phyloP scores from a whole-genome alignment of 495 filamentous ascomycete species.

The Penicillium roqueforti region DNA sequence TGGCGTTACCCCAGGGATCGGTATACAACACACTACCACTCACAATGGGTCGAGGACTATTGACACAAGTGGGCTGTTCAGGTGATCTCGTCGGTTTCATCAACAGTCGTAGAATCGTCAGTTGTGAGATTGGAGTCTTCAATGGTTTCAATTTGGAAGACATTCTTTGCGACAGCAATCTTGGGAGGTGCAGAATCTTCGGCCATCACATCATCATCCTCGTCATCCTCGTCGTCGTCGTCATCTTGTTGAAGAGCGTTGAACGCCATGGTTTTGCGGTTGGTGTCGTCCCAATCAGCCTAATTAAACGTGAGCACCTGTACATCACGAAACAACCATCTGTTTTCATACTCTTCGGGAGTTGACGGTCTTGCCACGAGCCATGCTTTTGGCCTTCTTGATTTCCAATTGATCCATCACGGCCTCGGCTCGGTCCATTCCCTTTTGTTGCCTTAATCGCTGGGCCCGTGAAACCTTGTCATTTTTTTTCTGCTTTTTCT shows the following conservation, averaged over 20 bases:
- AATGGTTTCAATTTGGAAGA: constrained; percentile 11
- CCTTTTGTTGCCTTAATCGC: constrained; percentile 63
- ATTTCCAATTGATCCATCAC: constrained; percentile 64
- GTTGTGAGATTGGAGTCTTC: constrained; percentile 12
- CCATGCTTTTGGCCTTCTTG: constrained; percentile 66
- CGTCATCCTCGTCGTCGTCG: constrained; percentile 23
- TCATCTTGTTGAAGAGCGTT: constrained; percentile 26
- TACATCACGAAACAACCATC: constrained; percentile 1
- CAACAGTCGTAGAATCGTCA: constrained; percentile 24
- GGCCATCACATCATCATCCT: constrained; percentile 32
- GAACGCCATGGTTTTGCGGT: constrained; percentile 33
- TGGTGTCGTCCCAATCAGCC: constrained; percentile 44
- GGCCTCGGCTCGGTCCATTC: constrained; percentile 67
- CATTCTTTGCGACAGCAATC: constrained; percentile 15
- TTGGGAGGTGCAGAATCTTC: constrained; percentile 25
- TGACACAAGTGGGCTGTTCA: no score
- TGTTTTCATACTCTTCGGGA: constrained; percentile 34
- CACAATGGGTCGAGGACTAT: no score
- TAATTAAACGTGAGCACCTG: constrained; percentile 23
- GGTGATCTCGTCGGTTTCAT: constrained; percentile 44
- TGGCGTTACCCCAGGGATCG: no score
- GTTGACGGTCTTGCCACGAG: constrained; percentile 54
- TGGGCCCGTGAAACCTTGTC: constrained; percentile 60
- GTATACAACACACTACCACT: no score
- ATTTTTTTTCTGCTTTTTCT: constrained; percentile 61